These are phyloP conservation scores for Umbelopsis vinacea DNA, from an alignment of 192 early-diverging fungal genomes.

Conservation along the genomic window DNA sequence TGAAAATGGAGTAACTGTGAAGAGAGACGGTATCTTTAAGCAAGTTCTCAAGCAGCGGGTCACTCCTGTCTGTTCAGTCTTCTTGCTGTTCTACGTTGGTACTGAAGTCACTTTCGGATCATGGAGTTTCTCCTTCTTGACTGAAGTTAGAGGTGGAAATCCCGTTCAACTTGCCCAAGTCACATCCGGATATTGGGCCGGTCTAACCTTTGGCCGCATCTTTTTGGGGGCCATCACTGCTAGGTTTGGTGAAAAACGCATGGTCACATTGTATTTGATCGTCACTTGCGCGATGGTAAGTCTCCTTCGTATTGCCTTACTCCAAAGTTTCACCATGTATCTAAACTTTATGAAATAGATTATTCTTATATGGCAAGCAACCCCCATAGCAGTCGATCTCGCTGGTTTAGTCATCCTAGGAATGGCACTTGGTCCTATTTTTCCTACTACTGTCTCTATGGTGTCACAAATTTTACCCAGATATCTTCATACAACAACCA, in stretches of 20 bases:
- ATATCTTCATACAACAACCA: conserved; percentile 31
- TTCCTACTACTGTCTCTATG: conserved; percentile 29
- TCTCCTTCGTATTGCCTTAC: background rate
- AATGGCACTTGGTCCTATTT: conserved; percentile 36
- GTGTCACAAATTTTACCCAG: conserved; percentile 34
- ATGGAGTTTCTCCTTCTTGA: conserved; percentile 36
- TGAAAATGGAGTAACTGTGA: background rate
- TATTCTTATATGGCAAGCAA: conserved; percentile 6
- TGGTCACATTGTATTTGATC: conserved; percentile 31
- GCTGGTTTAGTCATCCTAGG: conserved; percentile 25
- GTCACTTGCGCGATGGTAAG: conserved; percentile 4
- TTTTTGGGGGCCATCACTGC: conserved; percentile 33
- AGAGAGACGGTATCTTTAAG: conserved; percentile 6
- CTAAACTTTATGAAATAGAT: background rate
- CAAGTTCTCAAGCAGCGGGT: conserved; percentile 29
- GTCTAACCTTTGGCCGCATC: conserved; percentile 28
- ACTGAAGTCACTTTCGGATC: conserved; percentile 34
- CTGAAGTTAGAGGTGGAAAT: conserved; percentile 28
- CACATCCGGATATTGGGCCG: conserved; percentile 36
- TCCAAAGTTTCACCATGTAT: background rate
- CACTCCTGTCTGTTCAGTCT: conserved; percentile 31
- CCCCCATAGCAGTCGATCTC: background rate
- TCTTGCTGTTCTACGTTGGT: conserved; percentile 36
- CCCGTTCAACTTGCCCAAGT: conserved; percentile 26
- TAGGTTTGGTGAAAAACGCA: conserved; percentile 33